Evolutionary conservation across 495 filamentous ascomycete species (phyloP).

Genomic region (Penicillium steckii): DNA sequence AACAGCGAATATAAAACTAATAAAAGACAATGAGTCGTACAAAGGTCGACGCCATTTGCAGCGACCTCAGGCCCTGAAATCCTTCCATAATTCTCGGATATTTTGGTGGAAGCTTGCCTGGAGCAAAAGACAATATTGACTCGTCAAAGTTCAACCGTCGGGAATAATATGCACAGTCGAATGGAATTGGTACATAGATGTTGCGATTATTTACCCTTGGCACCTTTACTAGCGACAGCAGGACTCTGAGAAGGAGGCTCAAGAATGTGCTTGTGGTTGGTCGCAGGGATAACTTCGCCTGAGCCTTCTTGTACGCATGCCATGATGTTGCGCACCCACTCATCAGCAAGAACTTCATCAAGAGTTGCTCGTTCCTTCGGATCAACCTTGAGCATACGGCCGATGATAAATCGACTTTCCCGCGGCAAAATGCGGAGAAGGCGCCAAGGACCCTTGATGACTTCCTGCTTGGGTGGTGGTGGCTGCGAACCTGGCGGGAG

Average conservation of each 20-base stretch:
- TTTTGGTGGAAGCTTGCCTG: too few species aligned
- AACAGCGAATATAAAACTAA: neutral
- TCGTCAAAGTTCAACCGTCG: neutral
- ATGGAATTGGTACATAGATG: conserved; percentile 21
- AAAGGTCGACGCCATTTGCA: neutral
- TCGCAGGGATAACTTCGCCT: conserved; percentile 51
- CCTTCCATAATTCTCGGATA: neutral
- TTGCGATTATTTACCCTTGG: conserved; percentile 33
- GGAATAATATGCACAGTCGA: conserved; percentile 19
- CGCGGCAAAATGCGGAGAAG: conserved; percentile 87
- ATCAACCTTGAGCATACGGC: conserved; percentile 87
- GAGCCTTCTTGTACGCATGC: conserved; percentile 61
- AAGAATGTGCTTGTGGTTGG: conserved; percentile 60
- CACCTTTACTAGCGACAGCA: conserved; percentile 42
- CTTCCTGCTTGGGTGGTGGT: conserved; percentile 56
- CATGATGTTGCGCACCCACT: conserved; percentile 78
- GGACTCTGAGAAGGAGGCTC: conserved; percentile 53
- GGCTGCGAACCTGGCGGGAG: conserved; percentile 29
- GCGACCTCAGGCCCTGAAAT: neutral
- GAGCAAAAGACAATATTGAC: neutral
- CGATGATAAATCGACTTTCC: conserved; percentile 86
- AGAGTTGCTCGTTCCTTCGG: conserved; percentile 81
- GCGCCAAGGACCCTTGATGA: conserved; percentile 91
- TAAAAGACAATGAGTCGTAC: neutral
- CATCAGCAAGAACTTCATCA: conserved; percentile 79